Conservation (phyloP, 2,329 filamentous ascomycete species). For the Hypomyces rosellus region DNA sequence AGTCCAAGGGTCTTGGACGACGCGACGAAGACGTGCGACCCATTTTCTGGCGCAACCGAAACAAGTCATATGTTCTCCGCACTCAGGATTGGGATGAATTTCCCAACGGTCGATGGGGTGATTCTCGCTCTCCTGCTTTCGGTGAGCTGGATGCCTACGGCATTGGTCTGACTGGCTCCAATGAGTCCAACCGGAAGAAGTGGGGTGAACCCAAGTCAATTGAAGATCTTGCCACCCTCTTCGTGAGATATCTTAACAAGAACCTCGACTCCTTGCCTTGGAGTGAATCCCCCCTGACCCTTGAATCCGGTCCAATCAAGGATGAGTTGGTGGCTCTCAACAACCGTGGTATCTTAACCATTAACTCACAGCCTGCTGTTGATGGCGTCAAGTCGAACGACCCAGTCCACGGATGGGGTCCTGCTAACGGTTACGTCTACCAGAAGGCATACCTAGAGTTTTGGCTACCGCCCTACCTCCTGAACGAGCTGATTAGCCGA, state of each 20-base stretch:
- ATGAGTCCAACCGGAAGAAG: constrained; percentile 89
- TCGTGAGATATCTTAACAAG: constrained; percentile 77
- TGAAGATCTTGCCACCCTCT: constrained; percentile 74
- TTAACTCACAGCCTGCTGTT: constrained; percentile 96
- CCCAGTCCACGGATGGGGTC: constrained; percentile 88
- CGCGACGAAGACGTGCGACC: constrained; percentile 93
- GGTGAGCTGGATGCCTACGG: constrained; percentile 93
- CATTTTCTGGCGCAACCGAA: constrained; percentile 97
- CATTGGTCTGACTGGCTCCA: constrained; percentile 87
- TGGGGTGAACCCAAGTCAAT: constrained; percentile 83
- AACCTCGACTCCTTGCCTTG: constrained; percentile 80
- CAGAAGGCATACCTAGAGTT: constrained; percentile 97
- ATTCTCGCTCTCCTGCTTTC: constrained; percentile 91
- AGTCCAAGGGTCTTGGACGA: constrained; percentile 82
- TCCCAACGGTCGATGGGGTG: constrained; percentile 97
- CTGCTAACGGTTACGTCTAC: constrained; percentile 91
- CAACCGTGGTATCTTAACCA: constrained; percentile 78
- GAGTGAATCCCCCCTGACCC: constrained; percentile 84
- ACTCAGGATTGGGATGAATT: constrained; percentile 99
- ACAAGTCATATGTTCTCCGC: constrained; percentile 89
- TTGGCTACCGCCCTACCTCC: constrained; percentile 73
- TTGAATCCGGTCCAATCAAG: constrained; percentile 74
- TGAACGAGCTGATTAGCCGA: constrained; percentile 68
- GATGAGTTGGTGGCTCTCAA: constrained; percentile 76
- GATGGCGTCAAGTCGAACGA: constrained; percentile 85